phyloP scores from a whole-genome alignment of 2,329 filamentous ascomycete species.

The Aspergillus sergii region DNA sequence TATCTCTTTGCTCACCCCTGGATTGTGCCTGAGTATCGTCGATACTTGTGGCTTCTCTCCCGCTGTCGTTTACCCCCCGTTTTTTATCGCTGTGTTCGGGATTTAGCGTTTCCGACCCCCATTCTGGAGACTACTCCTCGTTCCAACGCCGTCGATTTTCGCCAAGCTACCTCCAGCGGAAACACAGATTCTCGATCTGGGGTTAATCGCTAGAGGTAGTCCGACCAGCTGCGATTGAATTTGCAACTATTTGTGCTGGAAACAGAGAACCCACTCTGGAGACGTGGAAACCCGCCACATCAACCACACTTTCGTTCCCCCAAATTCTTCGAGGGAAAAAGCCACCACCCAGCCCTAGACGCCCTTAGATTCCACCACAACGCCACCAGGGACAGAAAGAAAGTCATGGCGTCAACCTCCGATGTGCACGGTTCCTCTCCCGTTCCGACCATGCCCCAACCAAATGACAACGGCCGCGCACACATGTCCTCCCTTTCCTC shows the following conservation, averaged over 20 bases:
- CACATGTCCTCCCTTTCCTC: slow-evolving; percentile 47
- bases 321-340: slow-evolving; percentile 7
- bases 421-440: slow-evolving; percentile 40
- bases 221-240: slow-evolving; percentile 17
- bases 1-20: slow-evolving; percentile 8
- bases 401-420: slow-evolving; percentile 39
- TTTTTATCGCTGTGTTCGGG: slow-evolving; percentile 13
- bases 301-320: slow-evolving; percentile 12
- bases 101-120: slow-evolving; percentile 4
- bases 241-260: slow-evolving; percentile 9
- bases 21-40: not conserved
- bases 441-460: slow-evolving; percentile 43
- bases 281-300: slow-evolving; percentile 14
- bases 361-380: slow-evolving; percentile 13
- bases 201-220: slow-evolving; percentile 43
- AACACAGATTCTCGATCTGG: slow-evolving; percentile 41
- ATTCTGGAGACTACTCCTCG: slow-evolving; percentile 18
- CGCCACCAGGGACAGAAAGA: slow-evolving; percentile 13
- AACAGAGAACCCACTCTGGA: not conserved
- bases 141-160: slow-evolving; percentile 23
- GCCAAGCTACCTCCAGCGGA: slow-evolving; percentile 40
- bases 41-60: slow-evolving; percentile 5
- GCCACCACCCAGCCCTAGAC: slow-evolving; percentile 18
- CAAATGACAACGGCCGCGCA: slow-evolving; percentile 41
- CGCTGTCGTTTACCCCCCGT: slow-evolving; percentile 3